Evolutionary conservation across 208 protist species (phyloP).

Genomic region (Leishmania guyanensis): DNA sequence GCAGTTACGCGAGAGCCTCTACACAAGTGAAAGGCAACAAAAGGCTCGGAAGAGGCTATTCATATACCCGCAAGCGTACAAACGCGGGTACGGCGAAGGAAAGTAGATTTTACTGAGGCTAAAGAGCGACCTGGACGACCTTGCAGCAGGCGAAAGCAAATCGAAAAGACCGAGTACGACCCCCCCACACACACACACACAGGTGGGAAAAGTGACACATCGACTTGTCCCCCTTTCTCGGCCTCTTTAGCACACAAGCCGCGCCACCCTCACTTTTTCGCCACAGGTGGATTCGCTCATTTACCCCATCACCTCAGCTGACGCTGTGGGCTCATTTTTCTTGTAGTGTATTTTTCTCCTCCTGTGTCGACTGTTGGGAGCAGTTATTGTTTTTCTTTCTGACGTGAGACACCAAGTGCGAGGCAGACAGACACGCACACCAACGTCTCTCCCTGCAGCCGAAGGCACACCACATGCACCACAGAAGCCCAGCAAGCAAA

Average conservation of each 20-base stretch:
- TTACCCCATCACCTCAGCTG: not conserved
- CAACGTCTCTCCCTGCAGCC: not conserved
- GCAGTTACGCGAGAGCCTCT: not conserved
- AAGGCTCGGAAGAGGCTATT: not conserved
- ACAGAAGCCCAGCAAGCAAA: not conserved
- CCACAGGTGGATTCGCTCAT: no score
- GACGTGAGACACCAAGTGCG: not conserved
- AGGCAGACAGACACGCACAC: not conserved
- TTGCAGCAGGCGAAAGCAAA: not conserved
- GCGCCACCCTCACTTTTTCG: not conserved
- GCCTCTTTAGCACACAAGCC: not conserved
- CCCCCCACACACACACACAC: not conserved
- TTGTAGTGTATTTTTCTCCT: not conserved
- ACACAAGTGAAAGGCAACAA: not conserved
- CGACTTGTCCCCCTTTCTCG: not conserved
- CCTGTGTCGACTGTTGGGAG: not conserved
- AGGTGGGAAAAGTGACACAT: not conserved
- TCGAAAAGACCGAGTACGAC: not conserved
- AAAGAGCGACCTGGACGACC: not conserved
- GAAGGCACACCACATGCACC: not conserved
- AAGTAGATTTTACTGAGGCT: not conserved
- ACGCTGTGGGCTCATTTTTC: not conserved
- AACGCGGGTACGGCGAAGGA: not conserved
- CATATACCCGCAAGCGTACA: not conserved
- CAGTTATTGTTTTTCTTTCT: not conserved